These are phyloP conservation scores for Pestalotiopsis sp. DNA, from an alignment of 2,329 filamentous ascomycete species.

Conservation along the genomic window DNA sequence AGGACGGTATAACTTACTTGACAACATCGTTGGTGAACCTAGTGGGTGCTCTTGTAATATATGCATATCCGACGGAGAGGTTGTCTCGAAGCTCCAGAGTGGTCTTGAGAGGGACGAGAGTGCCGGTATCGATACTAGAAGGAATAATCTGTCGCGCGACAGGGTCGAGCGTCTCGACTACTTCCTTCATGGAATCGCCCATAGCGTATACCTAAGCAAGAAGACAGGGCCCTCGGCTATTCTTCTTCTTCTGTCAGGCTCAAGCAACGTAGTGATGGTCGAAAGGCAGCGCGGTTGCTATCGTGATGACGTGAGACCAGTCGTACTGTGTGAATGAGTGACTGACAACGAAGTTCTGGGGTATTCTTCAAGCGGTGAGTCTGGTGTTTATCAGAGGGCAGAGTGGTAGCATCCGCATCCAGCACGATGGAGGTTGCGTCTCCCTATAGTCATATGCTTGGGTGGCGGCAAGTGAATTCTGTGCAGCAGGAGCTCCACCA, in stretches of 20 bases:
- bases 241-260: constrained; percentile 19
- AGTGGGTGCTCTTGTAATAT: constrained; percentile 72
- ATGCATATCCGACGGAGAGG: constrained; percentile 62
- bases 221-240: constrained; percentile 28
- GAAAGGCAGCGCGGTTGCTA: not conserved
- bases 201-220: constrained; percentile 36
- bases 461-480: not conserved
- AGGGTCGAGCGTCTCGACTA: constrained; percentile 39
- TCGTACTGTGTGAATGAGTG: not conserved
- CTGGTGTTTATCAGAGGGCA: not conserved
- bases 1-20: constrained; percentile 55
- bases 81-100: constrained; percentile 64
- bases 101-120: constrained; percentile 65
- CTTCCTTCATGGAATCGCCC: constrained; percentile 39
- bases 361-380: not conserved
- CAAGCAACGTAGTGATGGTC: not conserved
- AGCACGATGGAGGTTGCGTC: not conserved
- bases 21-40: constrained; percentile 74
- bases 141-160: constrained; percentile 35
- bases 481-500: not conserved
- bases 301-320: not conserved
- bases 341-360: not conserved
- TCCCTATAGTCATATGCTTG: not conserved
- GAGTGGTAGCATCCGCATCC: not conserved
- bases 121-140: constrained; percentile 31